Conservation (phyloP, 2,329 filamentous ascomycete species). For the Rutstroemia sydowiana region DNA sequence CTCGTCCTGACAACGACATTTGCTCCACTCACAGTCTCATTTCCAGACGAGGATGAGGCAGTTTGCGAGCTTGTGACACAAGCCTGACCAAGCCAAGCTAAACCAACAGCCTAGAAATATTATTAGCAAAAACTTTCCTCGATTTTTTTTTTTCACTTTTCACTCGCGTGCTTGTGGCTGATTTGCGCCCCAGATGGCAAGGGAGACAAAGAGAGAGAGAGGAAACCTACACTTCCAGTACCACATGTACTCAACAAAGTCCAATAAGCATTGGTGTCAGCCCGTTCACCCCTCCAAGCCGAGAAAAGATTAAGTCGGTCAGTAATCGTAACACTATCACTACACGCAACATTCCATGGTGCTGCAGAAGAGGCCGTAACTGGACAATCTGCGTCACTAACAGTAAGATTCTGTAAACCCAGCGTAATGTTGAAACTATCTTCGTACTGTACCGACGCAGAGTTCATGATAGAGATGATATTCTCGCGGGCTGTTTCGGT, state of each 20-base stretch:
- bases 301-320: slow-evolving; percentile 83
- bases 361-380: slow-evolving; percentile 56
- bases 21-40: slow-evolving; percentile 72
- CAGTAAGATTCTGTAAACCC: slow-evolving; percentile 76
- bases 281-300: slow-evolving; percentile 69
- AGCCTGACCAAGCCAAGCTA: slow-evolving; percentile 88
- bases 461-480: slow-evolving; percentile 77
- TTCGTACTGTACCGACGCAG: slow-evolving; percentile 82
- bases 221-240: slow-evolving; percentile 49
- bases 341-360: slow-evolving; percentile 80
- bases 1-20: slow-evolving; percentile 83
- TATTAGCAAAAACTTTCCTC: neutral
- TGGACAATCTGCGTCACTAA: slow-evolving; percentile 70
- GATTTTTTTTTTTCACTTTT: neutral
- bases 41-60: slow-evolving; percentile 41
- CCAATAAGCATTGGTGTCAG: slow-evolving; percentile 88
- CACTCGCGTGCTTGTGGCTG: neutral
- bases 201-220: neutral
- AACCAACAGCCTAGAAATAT: slow-evolving; percentile 58
- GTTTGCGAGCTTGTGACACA: slow-evolving; percentile 56
- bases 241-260: slow-evolving; percentile 65
- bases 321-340: slow-evolving; percentile 54
- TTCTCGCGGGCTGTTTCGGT: slow-evolving; percentile 60
- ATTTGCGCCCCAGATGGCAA: neutral
- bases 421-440: slow-evolving; percentile 90